Evolutionary conservation across 495 filamentous ascomycete species (phyloP).

Genomic region (Cairneyella variabilis): DNA sequence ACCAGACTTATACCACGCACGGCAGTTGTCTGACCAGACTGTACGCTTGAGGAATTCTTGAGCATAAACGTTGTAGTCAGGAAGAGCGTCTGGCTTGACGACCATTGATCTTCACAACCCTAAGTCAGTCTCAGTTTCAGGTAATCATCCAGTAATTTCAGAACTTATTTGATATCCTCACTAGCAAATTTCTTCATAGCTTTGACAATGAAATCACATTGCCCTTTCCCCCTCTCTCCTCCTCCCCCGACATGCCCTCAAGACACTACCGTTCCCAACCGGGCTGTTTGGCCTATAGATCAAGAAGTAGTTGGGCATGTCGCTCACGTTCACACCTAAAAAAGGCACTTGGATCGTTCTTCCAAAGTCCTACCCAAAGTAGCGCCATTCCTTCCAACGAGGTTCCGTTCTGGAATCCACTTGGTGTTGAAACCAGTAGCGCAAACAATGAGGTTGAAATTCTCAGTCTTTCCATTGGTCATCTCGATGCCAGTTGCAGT

Average conservation of each 20-base stretch:
- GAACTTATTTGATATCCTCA: neutral
- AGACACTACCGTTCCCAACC: no score
- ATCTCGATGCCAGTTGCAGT: slow-evolving; percentile 43
- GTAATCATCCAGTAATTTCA: neutral
- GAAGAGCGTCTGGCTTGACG: neutral
- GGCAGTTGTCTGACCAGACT: neutral
- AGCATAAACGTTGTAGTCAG: neutral
- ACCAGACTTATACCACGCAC: neutral
- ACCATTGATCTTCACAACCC: neutral
- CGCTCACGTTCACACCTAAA: slow-evolving; percentile 45
- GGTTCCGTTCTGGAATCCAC: slow-evolving; percentile 39
- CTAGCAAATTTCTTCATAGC: no score
- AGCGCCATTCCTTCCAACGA: slow-evolving; percentile 31
- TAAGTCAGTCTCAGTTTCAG: neutral
- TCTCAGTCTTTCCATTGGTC: slow-evolving; percentile 33
- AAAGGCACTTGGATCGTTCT: slow-evolving; percentile 36
- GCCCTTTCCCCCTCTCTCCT: no score
- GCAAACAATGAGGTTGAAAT: slow-evolving; percentile 47
- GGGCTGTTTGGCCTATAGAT: no score
- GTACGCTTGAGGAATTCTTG: neutral
- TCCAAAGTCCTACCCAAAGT: slow-evolving; percentile 33
- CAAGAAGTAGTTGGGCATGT: slow-evolving; percentile 49
- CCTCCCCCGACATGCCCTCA: no score
- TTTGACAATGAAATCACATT: no score
- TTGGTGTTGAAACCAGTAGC: slow-evolving; percentile 47